Evolutionary conservation across 805 yeast genomes (phyloP).

Genomic region (Nakazawaea sp.): DNA sequence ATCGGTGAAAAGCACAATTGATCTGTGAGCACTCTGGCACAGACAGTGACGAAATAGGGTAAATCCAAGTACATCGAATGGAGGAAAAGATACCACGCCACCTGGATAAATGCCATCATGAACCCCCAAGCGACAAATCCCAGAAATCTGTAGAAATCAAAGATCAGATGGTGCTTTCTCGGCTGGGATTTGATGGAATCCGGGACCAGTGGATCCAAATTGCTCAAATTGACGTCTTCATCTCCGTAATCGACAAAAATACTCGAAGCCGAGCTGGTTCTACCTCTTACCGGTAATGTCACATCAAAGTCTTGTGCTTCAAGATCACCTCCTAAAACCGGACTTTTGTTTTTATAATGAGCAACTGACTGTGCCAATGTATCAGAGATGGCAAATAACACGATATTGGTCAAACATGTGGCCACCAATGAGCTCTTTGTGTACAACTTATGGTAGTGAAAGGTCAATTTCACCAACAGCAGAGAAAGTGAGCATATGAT

Average conservation of each 20-base stretch:
- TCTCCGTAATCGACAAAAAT: conserved; percentile 29
- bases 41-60: conserved; percentile 77
- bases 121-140: conserved; percentile 89
- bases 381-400: conserved; percentile 87
- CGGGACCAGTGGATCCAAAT: too few species aligned
- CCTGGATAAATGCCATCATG: conserved; percentile 73
- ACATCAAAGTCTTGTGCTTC: background rate
- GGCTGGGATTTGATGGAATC: background rate
- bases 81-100: conserved; percentile 81
- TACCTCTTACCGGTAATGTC: background rate
- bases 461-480: conserved; percentile 45
- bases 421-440: conserved; percentile 64
- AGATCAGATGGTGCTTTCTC: conserved; percentile 19
- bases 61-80: conserved; percentile 73
- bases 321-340: background rate
- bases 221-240: conserved; percentile 2
- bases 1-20: conserved; percentile 87
- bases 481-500: conserved; percentile 42
- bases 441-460: conserved; percentile 55
- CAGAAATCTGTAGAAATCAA: conserved; percentile 62
- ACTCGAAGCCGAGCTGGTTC: conserved; percentile 8
- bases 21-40: conserved; percentile 84
- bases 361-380: conserved; percentile 75
- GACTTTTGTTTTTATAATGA: conserved; percentile 14
- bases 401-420: conserved; percentile 71